Evolutionary conservation across 2,329 filamentous ascomycete species (phyloP), one percentile per base, ranked within the genome.

Genomic region (Blastomyces emzantsi): DNA sequence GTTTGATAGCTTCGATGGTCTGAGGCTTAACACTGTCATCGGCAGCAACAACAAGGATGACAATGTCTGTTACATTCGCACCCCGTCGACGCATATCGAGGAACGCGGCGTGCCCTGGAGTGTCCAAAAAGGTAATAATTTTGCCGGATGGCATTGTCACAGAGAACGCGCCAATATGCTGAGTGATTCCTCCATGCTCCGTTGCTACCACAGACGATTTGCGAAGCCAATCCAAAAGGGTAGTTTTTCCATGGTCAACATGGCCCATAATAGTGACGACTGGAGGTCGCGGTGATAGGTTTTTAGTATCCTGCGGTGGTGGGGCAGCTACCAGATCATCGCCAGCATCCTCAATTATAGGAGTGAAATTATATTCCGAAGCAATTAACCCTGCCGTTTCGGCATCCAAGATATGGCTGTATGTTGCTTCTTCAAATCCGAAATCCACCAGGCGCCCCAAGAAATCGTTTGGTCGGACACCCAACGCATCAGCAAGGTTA

Each of bases 201-300:
- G 89, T 86, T 6, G 91, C 91, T 52, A 88, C 95, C 54, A 99
- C 86, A 7, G 92, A 97, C 1, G 92, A 94, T 70, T 96, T 95
- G 47, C 94, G 89, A 55, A 99, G 81, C 78, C 88, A 97, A 73
- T 99, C 94, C 11, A 99, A 81, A 52, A 99, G 87, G 0, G 95
- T 99, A 0, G 94, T 99, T 79, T 99, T 99, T 62, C 94, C 94
- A 74, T 99, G 94, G 73, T 99, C 95, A 70, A 99, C 94, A 68
- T 99, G 94, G 2, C 94, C 94, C 95, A 99, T 99, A 72, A 99
- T 99, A 0, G 95, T 97, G 49, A 99, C 92, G 45, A 99, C 91
- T 0, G 94, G 95, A 8, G 94, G 93, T 19, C 95, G 85, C 43
- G 80, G 76, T 1, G 92, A 91, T 8, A 97, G 76, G 17, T 75